These are phyloP conservation scores for Dalbergia cultrata DNA, from an alignment of 306 rosid genomes.

Conservation along the genomic window DNA sequence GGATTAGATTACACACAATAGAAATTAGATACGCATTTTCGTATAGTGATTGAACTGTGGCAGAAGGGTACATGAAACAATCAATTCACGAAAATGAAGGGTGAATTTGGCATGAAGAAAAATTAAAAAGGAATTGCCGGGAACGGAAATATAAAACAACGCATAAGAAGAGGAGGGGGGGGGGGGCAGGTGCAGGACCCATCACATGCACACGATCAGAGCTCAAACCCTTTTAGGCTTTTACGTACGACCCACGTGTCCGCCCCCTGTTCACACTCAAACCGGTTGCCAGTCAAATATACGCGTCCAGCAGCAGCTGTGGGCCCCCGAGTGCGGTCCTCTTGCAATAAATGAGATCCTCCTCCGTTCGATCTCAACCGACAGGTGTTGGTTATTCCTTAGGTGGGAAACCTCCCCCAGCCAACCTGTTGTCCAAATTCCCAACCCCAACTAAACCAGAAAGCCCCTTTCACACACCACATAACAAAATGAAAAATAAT, in stretches of 20 bases:
- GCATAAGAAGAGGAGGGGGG: not conserved
- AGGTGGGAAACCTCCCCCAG: conserved; percentile 70
- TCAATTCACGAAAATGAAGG: conserved; percentile 8
- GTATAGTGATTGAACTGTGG: not conserved
- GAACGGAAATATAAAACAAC: conserved; percentile 14
- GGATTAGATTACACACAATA: not conserved
- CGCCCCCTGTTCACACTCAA: conserved; percentile 53
- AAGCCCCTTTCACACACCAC: conserved; percentile 47
- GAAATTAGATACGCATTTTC: not conserved
- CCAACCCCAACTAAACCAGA: conserved; percentile 36
- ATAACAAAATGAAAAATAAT: not conserved
- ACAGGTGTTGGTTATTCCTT: conserved; percentile 62
- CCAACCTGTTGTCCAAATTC: conserved; percentile 88
- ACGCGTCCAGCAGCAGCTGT: conserved; percentile 56
- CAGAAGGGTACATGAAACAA: not conserved
- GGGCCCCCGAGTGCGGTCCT: conserved; percentile 64
- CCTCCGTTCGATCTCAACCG: conserved; percentile 53
- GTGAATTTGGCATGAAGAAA: conserved; percentile 1
- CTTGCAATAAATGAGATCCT: conserved; percentile 52
- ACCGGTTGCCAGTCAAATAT: conserved; percentile 76
- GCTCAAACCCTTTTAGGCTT: conserved; percentile 2
- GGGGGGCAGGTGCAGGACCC: not conserved
- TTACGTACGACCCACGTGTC: conserved; percentile 57
- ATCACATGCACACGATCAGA: conserved; percentile 51
- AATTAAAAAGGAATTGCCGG: conserved; percentile 33